Percentiles rank a stretch among this genome's conserved stretches.
Conservation (phyloP, 208 protist genomes). For the Entamoeba histolytica region DNA sequence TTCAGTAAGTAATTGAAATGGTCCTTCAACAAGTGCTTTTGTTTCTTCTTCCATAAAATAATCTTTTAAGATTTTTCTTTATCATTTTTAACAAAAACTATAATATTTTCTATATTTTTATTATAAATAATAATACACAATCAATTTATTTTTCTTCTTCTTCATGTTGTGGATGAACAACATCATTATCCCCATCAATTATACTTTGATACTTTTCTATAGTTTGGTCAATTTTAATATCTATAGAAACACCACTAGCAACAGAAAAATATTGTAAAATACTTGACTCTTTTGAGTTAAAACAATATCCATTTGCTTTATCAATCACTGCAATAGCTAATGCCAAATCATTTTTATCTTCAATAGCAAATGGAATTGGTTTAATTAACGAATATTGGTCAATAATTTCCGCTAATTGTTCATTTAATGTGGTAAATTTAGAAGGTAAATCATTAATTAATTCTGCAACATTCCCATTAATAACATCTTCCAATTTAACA, state of each 20-base stretch:
- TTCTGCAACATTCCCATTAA: not conserved
- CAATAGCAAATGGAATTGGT: not conserved
- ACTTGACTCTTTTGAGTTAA: not conserved
- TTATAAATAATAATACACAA: not conserved
- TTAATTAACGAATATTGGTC: not conserved
- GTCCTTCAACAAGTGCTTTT: constrained; percentile 30
- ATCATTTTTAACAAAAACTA: too few relatives aligned
- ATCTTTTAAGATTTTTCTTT: not conserved
- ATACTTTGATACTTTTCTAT: not conserved
- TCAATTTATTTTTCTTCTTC: not conserved
- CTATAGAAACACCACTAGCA: not conserved
- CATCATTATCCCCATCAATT: not conserved
- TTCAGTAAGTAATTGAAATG: constrained; percentile 56
- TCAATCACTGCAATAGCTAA: not conserved
- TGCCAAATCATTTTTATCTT: not conserved
- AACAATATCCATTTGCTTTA: not conserved
- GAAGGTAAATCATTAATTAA: not conserved
- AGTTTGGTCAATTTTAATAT: not conserved
- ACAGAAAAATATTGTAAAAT: not conserved
- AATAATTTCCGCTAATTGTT: not conserved
- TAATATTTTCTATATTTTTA: not conserved
- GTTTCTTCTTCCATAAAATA: not conserved
- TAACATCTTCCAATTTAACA: not conserved
- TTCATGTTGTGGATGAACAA: not conserved
- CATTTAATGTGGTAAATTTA: not conserved